Conservation (phyloP, 768 basidiomycete species). For the Artomyces pyxidatus region DNA sequence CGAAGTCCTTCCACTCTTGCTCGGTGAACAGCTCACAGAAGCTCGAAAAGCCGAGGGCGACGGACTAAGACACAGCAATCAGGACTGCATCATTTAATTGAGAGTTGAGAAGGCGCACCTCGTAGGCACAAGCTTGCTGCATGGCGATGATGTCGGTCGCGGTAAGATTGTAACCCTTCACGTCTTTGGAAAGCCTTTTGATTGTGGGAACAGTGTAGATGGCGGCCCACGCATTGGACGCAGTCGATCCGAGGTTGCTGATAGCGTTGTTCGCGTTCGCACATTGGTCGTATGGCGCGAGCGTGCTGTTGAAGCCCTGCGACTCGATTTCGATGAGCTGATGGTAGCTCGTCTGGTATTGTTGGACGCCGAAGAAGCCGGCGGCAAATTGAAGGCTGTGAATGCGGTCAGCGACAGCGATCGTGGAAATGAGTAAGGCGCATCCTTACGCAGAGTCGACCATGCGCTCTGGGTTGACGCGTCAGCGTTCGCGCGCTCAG, state of each 20-base stretch:
- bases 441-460: conserved; percentile 23
- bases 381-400: conserved; percentile 37
- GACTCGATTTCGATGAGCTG: conserved; percentile 39
- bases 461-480: conserved; percentile 20
- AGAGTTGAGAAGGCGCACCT: conserved; percentile 22
- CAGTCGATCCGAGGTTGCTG: conserved; percentile 17
- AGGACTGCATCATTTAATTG: not conserved
- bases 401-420: conserved; percentile 12
- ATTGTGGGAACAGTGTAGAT: conserved; percentile 31
- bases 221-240: conserved; percentile 28
- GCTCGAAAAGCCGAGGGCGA: conserved; percentile 38
- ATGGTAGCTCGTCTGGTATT: conserved; percentile 33
- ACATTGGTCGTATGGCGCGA: conserved; percentile 32
- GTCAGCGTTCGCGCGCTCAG: conserved; percentile 16
- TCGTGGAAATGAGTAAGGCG: not conserved
- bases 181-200: conserved; percentile 24
- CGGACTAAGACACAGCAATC: conserved; percentile 26
- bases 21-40: conserved; percentile 45
- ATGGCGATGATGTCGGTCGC: conserved; percentile 24
- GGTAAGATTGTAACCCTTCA: conserved; percentile 26
- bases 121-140: conserved; percentile 33
- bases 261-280: conserved; percentile 21
- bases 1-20: conserved; percentile 43
- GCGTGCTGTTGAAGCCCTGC: conserved; percentile 37
- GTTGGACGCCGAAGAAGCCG: conserved; percentile 39